A percentile compares a stretch with the other conserved stretches of the same genome.
phyloP scores from a whole-genome alignment of 768 basidiomycete genomes.

The Gyrodon lividus region DNA sequence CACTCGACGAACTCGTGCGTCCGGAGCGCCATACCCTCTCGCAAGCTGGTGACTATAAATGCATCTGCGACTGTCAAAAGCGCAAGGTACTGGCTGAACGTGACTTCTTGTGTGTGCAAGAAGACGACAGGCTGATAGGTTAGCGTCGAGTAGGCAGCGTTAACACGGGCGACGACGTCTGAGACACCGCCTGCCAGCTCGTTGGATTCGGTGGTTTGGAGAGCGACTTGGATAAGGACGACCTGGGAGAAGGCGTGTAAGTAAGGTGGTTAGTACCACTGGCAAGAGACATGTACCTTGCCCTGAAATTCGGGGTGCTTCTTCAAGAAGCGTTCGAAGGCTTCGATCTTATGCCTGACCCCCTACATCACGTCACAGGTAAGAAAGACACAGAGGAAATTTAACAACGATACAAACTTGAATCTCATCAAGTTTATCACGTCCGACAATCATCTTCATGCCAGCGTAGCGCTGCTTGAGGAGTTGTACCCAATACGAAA shows the following conservation, averaged over 20 bases:
- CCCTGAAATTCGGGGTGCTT: conserved; percentile 77
- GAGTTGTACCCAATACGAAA: conserved; percentile 76
- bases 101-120: conserved; percentile 79
- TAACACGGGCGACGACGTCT: conserved; percentile 73
- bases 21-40: conserved; percentile 84
- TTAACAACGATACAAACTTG: conserved; percentile 41
- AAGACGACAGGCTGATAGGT: conserved; percentile 89
- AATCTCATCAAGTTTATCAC: conserved; percentile 87
- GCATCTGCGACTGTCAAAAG: conserved; percentile 80
- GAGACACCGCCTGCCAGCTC: conserved; percentile 72
- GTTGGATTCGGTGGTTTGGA: conserved; percentile 77
- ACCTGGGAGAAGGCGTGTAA: conserved; percentile 38
- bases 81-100: conserved; percentile 83
- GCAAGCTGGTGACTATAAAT: conserved; percentile 78
- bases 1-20: conserved; percentile 87
- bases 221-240: conserved; percentile 84
- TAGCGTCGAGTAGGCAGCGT: conserved; percentile 77
- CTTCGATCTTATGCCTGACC: conserved; percentile 78
- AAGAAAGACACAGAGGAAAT: not conserved
- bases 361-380: conserved; percentile 39
- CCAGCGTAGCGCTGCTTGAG: conserved; percentile 81
- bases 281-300: conserved; percentile 42
- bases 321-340: conserved; percentile 81
- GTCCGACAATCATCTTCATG: conserved; percentile 83
- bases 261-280: not conserved